Percentiles rank a stretch among this genome's conserved stretches.
These are phyloP conservation scores for Triangularia setosa DNA, from an alignment of 2,329 filamentous ascomycete species.

Conservation along the genomic window DNA sequence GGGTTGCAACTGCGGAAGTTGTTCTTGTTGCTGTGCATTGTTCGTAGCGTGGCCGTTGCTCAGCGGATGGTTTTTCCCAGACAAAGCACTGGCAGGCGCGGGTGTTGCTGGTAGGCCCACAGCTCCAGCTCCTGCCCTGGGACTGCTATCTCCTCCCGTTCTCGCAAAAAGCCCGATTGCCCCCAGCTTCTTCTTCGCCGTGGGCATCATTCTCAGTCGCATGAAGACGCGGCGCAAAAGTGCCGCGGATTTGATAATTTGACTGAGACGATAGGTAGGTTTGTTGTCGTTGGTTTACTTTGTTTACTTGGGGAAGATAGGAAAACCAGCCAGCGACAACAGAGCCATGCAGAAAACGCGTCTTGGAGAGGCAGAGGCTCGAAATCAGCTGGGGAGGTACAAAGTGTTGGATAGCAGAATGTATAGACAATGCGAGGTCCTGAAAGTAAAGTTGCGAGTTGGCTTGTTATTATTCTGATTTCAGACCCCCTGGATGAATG, in stretches of 20 bases:
- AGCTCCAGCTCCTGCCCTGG: background rate
- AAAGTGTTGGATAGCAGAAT: background rate
- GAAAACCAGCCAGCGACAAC: background rate
- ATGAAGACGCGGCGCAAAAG: conserved; percentile 15
- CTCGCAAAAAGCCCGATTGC: conserved; percentile 30
- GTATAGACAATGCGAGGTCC: conserved; percentile 7
- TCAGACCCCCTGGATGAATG: conserved; percentile 2
- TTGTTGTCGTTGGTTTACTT: conserved; percentile 22
- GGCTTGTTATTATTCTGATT: conserved; percentile 25
- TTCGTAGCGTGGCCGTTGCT: conserved; percentile 11
- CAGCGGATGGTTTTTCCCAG: conserved; percentile 12
- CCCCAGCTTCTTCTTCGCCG: conserved; percentile 33
- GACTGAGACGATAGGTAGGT: background rate
- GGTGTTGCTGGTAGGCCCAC: conserved; percentile 19
- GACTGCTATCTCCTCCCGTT: conserved; percentile 18
- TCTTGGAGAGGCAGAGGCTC: background rate
- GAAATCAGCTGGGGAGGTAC: background rate
- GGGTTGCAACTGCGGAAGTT: conserved; percentile 23
- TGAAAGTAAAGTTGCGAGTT: conserved; percentile 19
- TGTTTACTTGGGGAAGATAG: conserved; percentile 20
- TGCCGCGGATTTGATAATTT: background rate
- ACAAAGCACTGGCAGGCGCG: conserved; percentile 16
- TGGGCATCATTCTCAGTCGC: conserved; percentile 31
- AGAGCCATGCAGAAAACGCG: conserved; percentile 1
- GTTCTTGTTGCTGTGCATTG: conserved; percentile 4